phyloP scores from a whole-genome alignment of 139 green algal genomes.

The Haematococcus sp. region DNA sequence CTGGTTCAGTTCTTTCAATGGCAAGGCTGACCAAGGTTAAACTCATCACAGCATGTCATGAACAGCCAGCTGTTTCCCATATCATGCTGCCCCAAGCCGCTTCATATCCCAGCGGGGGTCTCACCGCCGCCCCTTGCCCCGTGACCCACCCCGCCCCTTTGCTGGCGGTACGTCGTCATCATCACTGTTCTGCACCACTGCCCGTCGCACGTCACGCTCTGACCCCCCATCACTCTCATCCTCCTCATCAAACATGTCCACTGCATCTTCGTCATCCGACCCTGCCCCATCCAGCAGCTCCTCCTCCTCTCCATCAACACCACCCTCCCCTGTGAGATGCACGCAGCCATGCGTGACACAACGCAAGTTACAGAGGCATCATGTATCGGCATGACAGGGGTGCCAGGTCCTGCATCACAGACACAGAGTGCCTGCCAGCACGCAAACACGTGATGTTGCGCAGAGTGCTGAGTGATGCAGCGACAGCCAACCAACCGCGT shows the following conservation, averaged over 20 bases:
- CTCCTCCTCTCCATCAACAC: neutral
- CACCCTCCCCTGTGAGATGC: neutral
- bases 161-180: neutral
- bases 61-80: too few species aligned
- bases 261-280: neutral
- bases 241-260: slow-evolving; percentile 3
- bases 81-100: too few species aligned
- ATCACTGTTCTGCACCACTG: neutral
- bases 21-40: too few species aligned
- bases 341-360: neutral
- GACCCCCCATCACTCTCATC: slow-evolving; percentile 5
- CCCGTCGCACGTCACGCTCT: neutral
- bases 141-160: neutral
- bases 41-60: too few species aligned
- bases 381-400: neutral
- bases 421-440: neutral
- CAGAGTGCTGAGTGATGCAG: too few species aligned
- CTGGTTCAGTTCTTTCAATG: too few species aligned
- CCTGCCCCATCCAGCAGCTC: neutral
- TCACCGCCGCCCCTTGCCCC: neutral
- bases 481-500: too few species aligned
- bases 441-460: neutral
- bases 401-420: neutral
- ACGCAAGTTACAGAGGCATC: neutral
- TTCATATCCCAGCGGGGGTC: too few species aligned